These are phyloP conservation scores for Corynascus novoguineensis DNA, from an alignment of 495 filamentous ascomycete genomes.

Conservation along the genomic window DNA sequence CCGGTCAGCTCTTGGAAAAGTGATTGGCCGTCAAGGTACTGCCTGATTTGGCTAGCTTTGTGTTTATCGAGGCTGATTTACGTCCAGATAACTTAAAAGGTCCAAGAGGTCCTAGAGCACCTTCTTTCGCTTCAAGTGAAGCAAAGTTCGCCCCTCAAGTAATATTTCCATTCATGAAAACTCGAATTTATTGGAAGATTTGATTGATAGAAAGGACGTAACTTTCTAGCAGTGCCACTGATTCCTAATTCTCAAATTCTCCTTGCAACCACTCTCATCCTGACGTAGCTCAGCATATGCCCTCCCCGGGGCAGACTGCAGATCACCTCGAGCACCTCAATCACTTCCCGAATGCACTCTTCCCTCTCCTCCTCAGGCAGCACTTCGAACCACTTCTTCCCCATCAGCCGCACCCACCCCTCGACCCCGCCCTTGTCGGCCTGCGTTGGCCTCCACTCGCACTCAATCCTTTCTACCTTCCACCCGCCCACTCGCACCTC, in stretches of 20 bases:
- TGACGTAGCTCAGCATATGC: slow-evolving; percentile 63
- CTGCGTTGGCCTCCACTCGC: slow-evolving; percentile 59
- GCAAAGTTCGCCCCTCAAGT: too few relatives aligned
- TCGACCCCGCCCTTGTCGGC: slow-evolving; percentile 55
- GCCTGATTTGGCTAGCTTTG: not conserved
- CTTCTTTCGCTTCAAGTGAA: too few relatives aligned
- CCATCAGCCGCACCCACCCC: slow-evolving; percentile 68
- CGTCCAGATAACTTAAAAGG: too few relatives aligned
- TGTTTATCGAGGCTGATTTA: not conserved
- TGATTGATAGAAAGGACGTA: too few relatives aligned
- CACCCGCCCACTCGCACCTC: slow-evolving; percentile 51
- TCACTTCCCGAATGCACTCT: slow-evolving; percentile 49
- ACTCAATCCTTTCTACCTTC: slow-evolving; percentile 54
- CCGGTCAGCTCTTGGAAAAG: not conserved
- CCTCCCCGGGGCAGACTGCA: slow-evolving; percentile 51
- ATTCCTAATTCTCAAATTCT: slow-evolving; percentile 37
- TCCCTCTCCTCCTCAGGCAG: slow-evolving; percentile 46
- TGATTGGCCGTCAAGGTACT: slow-evolving; percentile 11
- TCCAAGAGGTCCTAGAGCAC: too few relatives aligned
- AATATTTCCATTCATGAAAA: too few relatives aligned
- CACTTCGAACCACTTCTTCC: slow-evolving; percentile 49
- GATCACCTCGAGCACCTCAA: slow-evolving; percentile 51
- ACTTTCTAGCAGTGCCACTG: not conserved
- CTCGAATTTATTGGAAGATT: too few relatives aligned
- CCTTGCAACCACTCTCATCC: slow-evolving; percentile 59